Base-by-base conservation (phyloP, 116 monocot species). In the Papilionanthe hybrid region DNA sequence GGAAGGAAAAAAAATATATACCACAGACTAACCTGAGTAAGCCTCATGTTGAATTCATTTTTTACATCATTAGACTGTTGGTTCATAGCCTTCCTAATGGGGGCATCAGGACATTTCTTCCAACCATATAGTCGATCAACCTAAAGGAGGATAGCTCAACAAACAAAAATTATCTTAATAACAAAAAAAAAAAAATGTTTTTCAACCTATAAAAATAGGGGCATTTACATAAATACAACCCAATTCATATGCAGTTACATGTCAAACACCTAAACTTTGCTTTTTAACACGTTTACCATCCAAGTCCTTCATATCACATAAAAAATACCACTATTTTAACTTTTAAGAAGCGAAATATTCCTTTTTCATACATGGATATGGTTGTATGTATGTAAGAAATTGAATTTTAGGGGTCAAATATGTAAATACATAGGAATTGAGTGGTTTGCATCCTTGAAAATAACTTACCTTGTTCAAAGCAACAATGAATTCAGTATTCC, bases 61-160 rank as follows among this genome's bases (percentile, higher is more conserved):
- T 91, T 91, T 9, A 97, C 97, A 85, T 97, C 92, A 49, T 88
- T 91, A 20, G 90, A 80, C 69, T 97, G 97, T 79, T 91, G 84
- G 41, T 88, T 97, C 73, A 97, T 83, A 79, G 97, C 79, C 83
- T 87, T 94, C 13, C 84, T 75, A 72, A 97, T 92, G 30, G 97
- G 97, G 17, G 94, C 86, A 87, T 97, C 87, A 27, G 83, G 85
- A 67, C 81, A 86, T 20, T 60, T 77, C 81, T 97, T 94, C 97
- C 97, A 97, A 72, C 97, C 94, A 92, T 94, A 97, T 22, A 97
- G 85, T 42, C 97, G 87, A 84, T 97, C 97, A 80, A 97, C 94
- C 97, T 97, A 79, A 19, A 84, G 9, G 41, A 84, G 41, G 77
- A 82, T 82, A 76, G 56, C 9, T 73, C 42, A 49, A 9, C 5